phyloP scores from a whole-genome alignment of 2,329 filamentous ascomycete species.

The Aspergillus thermomutatus region DNA sequence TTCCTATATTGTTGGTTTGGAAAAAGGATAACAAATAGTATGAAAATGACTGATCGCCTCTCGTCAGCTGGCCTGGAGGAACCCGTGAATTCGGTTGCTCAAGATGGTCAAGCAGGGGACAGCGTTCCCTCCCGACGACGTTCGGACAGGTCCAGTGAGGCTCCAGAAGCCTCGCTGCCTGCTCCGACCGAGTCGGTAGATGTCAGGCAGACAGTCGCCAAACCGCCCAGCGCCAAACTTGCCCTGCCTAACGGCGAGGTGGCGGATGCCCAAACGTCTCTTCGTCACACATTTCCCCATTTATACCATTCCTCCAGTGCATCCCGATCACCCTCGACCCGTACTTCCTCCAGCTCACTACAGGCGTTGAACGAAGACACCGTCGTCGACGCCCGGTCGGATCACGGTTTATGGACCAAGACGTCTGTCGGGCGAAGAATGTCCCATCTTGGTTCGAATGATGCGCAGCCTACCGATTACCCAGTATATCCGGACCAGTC shows the following conservation, averaged over 20 bases:
- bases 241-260: slow-evolving; percentile 21
- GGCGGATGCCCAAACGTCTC: slow-evolving; percentile 27
- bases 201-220: slow-evolving; percentile 18
- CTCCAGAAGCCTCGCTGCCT: slow-evolving; percentile 15
- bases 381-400: slow-evolving; percentile 35
- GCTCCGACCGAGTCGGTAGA: slow-evolving; percentile 21
- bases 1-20: slow-evolving; percentile 19
- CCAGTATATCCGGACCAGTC: slow-evolving; percentile 49
- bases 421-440: slow-evolving; percentile 23
- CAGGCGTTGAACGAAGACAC: slow-evolving; percentile 39
- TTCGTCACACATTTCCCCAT: slow-evolving; percentile 32
- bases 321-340: slow-evolving; percentile 35
- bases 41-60: slow-evolving; percentile 33
- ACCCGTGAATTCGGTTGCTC: slow-evolving; percentile 20
- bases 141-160: slow-evolving; percentile 20
- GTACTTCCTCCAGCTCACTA: slow-evolving; percentile 42
- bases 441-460: slow-evolving; percentile 26
- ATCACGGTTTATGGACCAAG: slow-evolving; percentile 23
- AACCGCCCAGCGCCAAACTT: slow-evolving; percentile 24
- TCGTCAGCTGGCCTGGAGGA: slow-evolving; percentile 32
- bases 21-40: slow-evolving; percentile 15
- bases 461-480: slow-evolving; percentile 29
- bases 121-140: slow-evolving; percentile 14
- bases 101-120: slow-evolving; percentile 22
- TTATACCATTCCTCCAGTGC: slow-evolving; percentile 34